A percentile compares a stretch with the other conserved stretches of the same genome.
Evolutionary conservation across 1,284 basidiomycete genomes (phyloP).

Genomic region (Leccinum olivaceoglutinosum): DNA sequence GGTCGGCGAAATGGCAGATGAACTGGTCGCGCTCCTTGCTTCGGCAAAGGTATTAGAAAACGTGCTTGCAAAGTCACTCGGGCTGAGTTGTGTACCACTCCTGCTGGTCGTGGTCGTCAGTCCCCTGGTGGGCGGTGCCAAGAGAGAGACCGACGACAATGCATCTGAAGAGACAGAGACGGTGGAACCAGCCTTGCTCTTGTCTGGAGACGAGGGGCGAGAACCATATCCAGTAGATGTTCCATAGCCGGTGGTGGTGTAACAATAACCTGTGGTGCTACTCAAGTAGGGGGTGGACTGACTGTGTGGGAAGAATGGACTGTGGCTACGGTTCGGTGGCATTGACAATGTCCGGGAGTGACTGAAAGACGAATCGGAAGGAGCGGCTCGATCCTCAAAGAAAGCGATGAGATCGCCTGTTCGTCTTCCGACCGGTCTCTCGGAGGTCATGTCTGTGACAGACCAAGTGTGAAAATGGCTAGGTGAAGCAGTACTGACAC

Average conservation of each 20-base stretch:
- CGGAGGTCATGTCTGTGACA: conserved; percentile 23
- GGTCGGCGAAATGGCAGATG: conserved; percentile 19
- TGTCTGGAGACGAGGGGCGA: conserved; percentile 43
- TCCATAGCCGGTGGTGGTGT: conserved; percentile 28
- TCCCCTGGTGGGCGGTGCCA: conserved; percentile 34
- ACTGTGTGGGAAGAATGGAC: conserved; percentile 43
- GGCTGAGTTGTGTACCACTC: conserved; percentile 25
- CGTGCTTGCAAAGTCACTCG: conserved; percentile 32
- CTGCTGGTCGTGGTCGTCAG: conserved; percentile 18
- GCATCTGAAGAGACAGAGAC: conserved; percentile 26
- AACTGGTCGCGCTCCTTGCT: conserved; percentile 20
- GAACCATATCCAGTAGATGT: conserved; percentile 31
- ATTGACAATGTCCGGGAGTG: conserved; percentile 51
- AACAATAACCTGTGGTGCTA: conserved; percentile 27
- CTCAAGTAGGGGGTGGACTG: conserved; percentile 38
- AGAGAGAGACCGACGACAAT: conserved; percentile 33
- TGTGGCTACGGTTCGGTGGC: conserved; percentile 47
- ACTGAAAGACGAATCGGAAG: conserved; percentile 28
- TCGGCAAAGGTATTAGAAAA: conserved; percentile 31
- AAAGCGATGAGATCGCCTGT: conserved; percentile 68
- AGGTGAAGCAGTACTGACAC: conserved; percentile 22
- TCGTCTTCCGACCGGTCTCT: conserved; percentile 46
- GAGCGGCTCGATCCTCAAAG: conserved; percentile 53
- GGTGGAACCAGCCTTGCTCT: conserved; percentile 35
- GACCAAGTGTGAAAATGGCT: conserved; percentile 24